Base-by-base conservation (phyloP, 768 basidiomycete genomes). In the Cantharellus anzutake region DNA sequence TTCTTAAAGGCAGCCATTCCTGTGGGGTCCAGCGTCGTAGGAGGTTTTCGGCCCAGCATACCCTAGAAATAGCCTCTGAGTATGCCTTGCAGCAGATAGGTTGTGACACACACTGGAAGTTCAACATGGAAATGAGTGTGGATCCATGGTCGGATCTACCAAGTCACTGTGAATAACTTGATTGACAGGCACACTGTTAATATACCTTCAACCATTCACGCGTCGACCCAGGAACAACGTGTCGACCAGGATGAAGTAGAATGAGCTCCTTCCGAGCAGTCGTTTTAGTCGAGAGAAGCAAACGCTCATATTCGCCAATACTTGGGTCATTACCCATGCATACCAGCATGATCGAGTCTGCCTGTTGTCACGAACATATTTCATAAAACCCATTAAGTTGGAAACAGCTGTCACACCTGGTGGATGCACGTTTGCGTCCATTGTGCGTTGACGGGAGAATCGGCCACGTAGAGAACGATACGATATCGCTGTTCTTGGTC, bases 381-480 rank as follows among this genome's bases (percentile, higher is more conserved):
- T 38, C 20, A 11, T 11, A 37, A 11, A 7, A 14, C 52, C 7
- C 14, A 61, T 42, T 39, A 5, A 11, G 42, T 40, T 57, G 52
- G 42, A 29, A 57, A 55, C 20, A 29, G 35, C 14, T 3, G 3
- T 57, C 76, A 53, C 60, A 86, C 87, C 76, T 97, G 94, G 35
- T 91, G 80, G 63, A 99, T 93, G 69, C 93, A 98, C 0, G 92
- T 98, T 70, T 97, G 86, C 39, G 94, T 98, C 96, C 96, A 99
- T 20, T 90, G 86, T 61, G 89, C 93, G 60, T 81, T 87, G 41
- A 94, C 91, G 0, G 93, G 83, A 0, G 94, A 91, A 70, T 99
- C 93, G 4, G 88, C 94, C 40, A 99, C 90, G 67, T 98, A 98
- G 14, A 99, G 77, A 0, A 98, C 93, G 2, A 82, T 96, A 38